Evolutionary conservation across 2,329 filamentous ascomycete genomes (phyloP), one percentile per base, ranked within the genome.

Genomic region (Xylaria arbuscula): DNA sequence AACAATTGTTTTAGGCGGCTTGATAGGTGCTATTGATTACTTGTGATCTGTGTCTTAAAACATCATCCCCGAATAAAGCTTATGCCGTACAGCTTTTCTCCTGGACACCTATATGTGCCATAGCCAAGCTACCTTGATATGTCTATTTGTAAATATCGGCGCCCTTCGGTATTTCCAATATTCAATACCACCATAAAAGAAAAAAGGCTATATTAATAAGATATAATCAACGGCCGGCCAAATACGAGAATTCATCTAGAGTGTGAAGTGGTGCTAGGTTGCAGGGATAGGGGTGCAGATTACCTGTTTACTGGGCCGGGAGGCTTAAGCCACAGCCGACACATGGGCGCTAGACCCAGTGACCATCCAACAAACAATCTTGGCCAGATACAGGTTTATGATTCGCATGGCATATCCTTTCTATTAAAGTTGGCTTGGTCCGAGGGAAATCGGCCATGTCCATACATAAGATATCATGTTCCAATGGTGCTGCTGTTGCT

Each of bases 401-500:
- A 60, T 57, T 63, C 50, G 61, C 36, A 53, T 66, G 8, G 19
- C 8, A 45, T 55, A 47, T 57, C n/a, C 28, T 19, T 5, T 32
- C n/a, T n/a, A 40, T 42, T 58, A 32, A 36, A 47, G 54, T 53
- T 48, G 51, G 47, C 34, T 17, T 67, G 22, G 34, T 42, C 47
- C 42, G 54, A 61, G n/a, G 32, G 67, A 56, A 45, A 62, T 54
- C 36, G 36, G 17, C 15, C n/a, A 48, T n/a, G 34, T 36, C 40
- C 36, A 51, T 48, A 53, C 19, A 53, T 34, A 32, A 28, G 58
- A 6, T 11, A 67, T 57, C 45, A 69, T 70, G 66, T 59, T 58
- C 45, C 50, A 60, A 54, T 64, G 58, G 51, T 22, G 38, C 48
- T 72, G 64, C 32, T 67, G 70, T 53, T 66, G 68, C 36, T 64